Evolutionary conservation across 139 green algal species (phyloP).

Genomic region (Gonium pectorale): DNA sequence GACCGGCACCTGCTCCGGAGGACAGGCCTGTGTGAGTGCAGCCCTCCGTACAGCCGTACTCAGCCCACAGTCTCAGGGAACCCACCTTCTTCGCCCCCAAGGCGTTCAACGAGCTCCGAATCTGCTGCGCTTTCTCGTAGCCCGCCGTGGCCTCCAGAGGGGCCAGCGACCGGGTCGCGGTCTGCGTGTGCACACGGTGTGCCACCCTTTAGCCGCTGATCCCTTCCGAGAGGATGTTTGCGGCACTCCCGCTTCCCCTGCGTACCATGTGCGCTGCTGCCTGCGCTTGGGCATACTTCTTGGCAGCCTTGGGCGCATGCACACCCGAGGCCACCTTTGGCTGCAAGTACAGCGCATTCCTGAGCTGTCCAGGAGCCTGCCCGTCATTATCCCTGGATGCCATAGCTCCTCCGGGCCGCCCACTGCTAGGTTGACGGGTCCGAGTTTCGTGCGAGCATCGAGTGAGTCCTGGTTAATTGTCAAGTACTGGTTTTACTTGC

Average conservation of each 20-base stretch:
- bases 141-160: conserved; percentile 39
- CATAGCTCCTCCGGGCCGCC: conserved; percentile 26
- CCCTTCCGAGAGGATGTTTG: no score
- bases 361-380: conserved; percentile 25
- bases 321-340: not conserved
- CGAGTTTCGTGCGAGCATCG: no score
- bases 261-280: conserved; percentile 39
- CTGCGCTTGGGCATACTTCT: conserved; percentile 44
- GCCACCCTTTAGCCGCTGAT: no score
- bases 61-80: no score
- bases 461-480: no score
- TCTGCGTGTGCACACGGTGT: no score
- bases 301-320: conserved; percentile 48
- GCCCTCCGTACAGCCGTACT: no score
- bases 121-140: conserved; percentile 27
- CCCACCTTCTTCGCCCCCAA: conserved; percentile 26
- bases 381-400: conserved; percentile 6
- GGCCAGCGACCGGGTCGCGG: conserved; percentile 10
- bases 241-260: no score
- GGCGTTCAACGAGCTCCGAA: conserved; percentile 6
- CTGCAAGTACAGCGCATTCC: conserved; percentile 47
- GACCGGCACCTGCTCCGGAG: not conserved
- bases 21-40: not conserved
- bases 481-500: no score
- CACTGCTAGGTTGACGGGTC: no score